Evolutionary conservation across 257 asterid genomes (phyloP), one percentile per base, ranked within the genome.

Genomic region (Solanum rostratum): DNA sequence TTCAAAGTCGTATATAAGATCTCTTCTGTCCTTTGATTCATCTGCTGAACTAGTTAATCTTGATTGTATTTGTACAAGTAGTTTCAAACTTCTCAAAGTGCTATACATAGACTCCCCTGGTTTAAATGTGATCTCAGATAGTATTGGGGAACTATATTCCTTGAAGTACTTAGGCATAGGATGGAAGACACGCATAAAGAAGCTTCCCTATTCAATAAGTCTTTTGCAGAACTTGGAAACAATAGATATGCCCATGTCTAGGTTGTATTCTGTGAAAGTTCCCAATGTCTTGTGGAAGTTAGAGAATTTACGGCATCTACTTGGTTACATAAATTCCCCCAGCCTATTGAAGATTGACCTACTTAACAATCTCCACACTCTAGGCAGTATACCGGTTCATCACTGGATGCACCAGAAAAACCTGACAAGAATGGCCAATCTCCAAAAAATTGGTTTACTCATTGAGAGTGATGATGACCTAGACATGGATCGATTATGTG

Each of bases 131-230:
- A 71, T 87, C 55, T 83, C 86, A 3, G 30, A 57, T 1, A 15
- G 79, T 0, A 80, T 84, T 19, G 84, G 86, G 7, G 16, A 37
- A 14, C 70, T 86, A 30, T 83, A 50, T 15, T 86, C 84, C 10
- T 43, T 88, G 50, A 86, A 54, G 84, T 86, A 84, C 84, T 66
- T 88, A 29, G 84, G 86, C 59, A 60, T 88, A 53, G 74, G 85
- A 71, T 3, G 57, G 81, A 63, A 57, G 52, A 84, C 76, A 7
- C 1, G 13, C 14, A 6, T 85, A 16, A 22, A 15, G 70, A 43
- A 52, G 10, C 76, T 87, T 68, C 85, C 90, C 10, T 63, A 73
- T 27, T 87, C 86, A 39, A 41, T 87, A 29, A 84, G 84, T 27
- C 45, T 1, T 18, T 54, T 87, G 22, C 41, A 71, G 2, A 86